Evolutionary conservation across 2,329 filamentous ascomycete species (phyloP).

Genomic region (Malbranchea cinnamomea): DNA sequence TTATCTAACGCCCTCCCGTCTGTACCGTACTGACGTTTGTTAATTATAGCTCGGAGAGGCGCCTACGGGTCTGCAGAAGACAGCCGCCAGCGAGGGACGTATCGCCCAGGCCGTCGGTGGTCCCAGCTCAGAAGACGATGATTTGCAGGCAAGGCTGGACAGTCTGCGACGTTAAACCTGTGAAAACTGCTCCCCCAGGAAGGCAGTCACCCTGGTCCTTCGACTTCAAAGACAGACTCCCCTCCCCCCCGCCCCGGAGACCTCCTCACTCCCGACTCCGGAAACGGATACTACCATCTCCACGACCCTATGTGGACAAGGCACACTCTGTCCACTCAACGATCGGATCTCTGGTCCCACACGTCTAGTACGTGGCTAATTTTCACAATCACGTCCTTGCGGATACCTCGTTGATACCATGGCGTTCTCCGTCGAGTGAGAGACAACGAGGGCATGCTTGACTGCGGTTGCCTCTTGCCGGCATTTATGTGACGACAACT

Average conservation of each 20-base stretch:
- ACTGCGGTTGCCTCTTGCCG: too few species aligned
- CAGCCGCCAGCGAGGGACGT: conserved; percentile 55
- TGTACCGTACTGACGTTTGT: conserved; percentile 11
- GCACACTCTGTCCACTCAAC: too few species aligned
- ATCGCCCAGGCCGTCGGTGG: conserved; percentile 74
- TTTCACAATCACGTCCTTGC: too few species aligned
- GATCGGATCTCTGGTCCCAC: too few species aligned
- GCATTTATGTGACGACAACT: too few species aligned
- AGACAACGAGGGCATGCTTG: too few species aligned
- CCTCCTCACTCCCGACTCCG: too few species aligned
- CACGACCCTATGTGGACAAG: too few species aligned
- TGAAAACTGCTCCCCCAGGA: background rate
- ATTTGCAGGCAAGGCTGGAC: conserved; percentile 84
- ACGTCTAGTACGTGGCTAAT: too few species aligned
- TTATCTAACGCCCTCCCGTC: background rate
- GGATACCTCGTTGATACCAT: too few species aligned
- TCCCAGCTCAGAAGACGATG: conserved; percentile 57
- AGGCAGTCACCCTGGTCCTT: background rate
- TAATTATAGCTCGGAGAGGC: conserved; percentile 68
- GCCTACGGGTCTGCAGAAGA: conserved; percentile 65
- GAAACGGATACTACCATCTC: too few species aligned
- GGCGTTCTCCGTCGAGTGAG: too few species aligned
- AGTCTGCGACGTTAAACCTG: conserved; percentile 46
- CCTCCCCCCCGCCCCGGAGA: conserved; percentile 1
- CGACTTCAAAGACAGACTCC: background rate